Conservation (phyloP, 1,284 basidiomycete genomes). For the Pyrrhoderma lamaoense region DNA sequence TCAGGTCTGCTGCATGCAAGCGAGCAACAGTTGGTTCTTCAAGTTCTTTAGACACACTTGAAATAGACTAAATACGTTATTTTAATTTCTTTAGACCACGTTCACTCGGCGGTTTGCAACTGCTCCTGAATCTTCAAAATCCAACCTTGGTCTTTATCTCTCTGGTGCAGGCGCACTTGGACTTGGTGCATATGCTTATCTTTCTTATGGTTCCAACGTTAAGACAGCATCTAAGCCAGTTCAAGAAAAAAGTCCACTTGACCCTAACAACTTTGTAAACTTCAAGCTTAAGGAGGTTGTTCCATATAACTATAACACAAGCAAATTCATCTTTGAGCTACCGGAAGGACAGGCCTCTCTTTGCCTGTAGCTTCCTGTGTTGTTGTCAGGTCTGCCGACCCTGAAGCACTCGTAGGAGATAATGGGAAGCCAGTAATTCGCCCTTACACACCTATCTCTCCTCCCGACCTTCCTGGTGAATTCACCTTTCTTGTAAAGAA, state of each 20-base stretch:
- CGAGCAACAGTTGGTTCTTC: slow-evolving; percentile 9
- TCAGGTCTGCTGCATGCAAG: slow-evolving; percentile 6
- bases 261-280: slow-evolving; percentile 67
- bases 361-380: slow-evolving; percentile 72
- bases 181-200: slow-evolving; percentile 45
- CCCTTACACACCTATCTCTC: slow-evolving; percentile 81
- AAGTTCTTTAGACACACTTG: not conserved
- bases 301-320: slow-evolving; percentile 89
- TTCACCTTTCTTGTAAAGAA: slow-evolving; percentile 83
- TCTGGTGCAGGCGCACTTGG: slow-evolving; percentile 44
- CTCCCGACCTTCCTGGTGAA: slow-evolving; percentile 65
- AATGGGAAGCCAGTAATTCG: slow-evolving; percentile 89
- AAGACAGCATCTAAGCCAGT: slow-evolving; percentile 25
- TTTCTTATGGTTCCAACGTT: slow-evolving; percentile 20
- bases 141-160: slow-evolving; percentile 43
- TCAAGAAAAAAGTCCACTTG: slow-evolving; percentile 56
- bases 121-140: slow-evolving; percentile 34
- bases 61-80: not conserved
- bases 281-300: slow-evolving; percentile 81
- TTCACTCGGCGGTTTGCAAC: slow-evolving; percentile 39
- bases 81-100: slow-evolving; percentile 18
- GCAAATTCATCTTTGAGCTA: slow-evolving; percentile 79
- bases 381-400: slow-evolving; percentile 52
- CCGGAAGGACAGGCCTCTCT: slow-evolving; percentile 76
- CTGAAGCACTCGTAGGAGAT: slow-evolving; percentile 56